Percentiles rank a stretch among this genome's conserved stretches.
phyloP scores from a whole-genome alignment of 441 rosid species.

The Adansonia gregorii region DNA sequence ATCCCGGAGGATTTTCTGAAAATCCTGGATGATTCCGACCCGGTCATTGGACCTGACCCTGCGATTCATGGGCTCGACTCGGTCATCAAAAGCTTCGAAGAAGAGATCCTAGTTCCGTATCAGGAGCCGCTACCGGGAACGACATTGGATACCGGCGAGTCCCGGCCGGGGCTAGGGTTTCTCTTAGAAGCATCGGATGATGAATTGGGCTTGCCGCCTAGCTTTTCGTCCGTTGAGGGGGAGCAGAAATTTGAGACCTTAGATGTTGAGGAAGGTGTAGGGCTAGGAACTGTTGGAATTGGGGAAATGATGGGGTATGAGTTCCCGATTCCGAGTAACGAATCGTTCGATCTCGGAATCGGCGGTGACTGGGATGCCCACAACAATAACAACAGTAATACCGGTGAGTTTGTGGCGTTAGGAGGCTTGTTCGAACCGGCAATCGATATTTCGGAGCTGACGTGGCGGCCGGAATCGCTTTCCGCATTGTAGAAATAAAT shows the following conservation, averaged over 20 bases:
- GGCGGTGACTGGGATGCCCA: slow-evolving; percentile 25
- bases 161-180: slow-evolving; percentile 38
- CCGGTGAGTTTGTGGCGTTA: slow-evolving; percentile 43
- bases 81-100: slow-evolving; percentile 47
- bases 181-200: slow-evolving; percentile 52
- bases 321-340: slow-evolving; percentile 39
- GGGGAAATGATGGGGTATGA: slow-evolving; percentile 34
- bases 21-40: slow-evolving; percentile 37
- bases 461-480: slow-evolving; percentile 54
- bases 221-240: slow-evolving; percentile 26
- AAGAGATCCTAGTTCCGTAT: slow-evolving; percentile 35
- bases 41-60: slow-evolving; percentile 31
- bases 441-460: slow-evolving; percentile 39
- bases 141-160: slow-evolving; percentile 29
- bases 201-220: slow-evolving; percentile 49
- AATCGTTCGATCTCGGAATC: slow-evolving; percentile 41
- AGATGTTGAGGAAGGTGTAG: slow-evolving; percentile 6
- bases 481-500: slow-evolving; percentile 37
- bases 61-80: slow-evolving; percentile 41
- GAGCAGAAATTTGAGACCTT: slow-evolving; percentile 12
- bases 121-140: slow-evolving; percentile 18
- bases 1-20: slow-evolving; percentile 39
- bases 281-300: slow-evolving; percentile 17
- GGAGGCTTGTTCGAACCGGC: slow-evolving; percentile 50
- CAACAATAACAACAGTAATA: slow-evolving; percentile 1